phyloP scores from a whole-genome alignment of 495 filamentous ascomycete genomes.

The Neurospora sp. region DNA sequence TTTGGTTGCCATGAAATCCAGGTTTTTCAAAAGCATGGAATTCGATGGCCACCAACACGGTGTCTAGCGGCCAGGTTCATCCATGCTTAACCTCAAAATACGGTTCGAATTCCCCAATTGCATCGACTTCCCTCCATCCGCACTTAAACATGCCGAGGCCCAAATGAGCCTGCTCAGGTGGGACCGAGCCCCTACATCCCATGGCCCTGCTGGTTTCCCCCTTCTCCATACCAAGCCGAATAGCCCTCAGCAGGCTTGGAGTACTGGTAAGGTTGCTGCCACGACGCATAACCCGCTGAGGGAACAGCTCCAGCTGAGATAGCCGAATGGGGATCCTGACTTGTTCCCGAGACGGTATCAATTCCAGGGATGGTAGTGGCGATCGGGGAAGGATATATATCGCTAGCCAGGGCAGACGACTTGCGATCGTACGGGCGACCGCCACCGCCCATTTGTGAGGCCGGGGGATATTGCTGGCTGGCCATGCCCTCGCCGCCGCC shows the following conservation, averaged over 20 bases:
- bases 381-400: slow-evolving; percentile 29
- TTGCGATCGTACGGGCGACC: slow-evolving; percentile 27
- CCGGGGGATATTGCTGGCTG: slow-evolving; percentile 23
- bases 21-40: neutral
- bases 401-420: slow-evolving; percentile 18
- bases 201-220: slow-evolving; percentile 13
- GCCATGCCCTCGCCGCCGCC: slow-evolving; percentile 26
- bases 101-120: neutral
- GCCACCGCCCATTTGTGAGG: slow-evolving; percentile 19
- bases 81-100: neutral
- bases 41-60: neutral
- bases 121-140: neutral
- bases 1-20: neutral
- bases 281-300: slow-evolving; percentile 28
- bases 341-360: slow-evolving; percentile 26
- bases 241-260: slow-evolving; percentile 27
- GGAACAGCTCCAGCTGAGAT: slow-evolving; percentile 33
- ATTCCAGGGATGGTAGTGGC: slow-evolving; percentile 28
- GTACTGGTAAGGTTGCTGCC: slow-evolving; percentile 36
- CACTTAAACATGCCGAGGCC: neutral
- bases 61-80: neutral
- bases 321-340: slow-evolving; percentile 21
- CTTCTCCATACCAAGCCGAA: slow-evolving; percentile 32
- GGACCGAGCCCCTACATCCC: neutral
- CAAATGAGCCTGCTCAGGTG: neutral